Evolutionary conservation across 441 rosid genomes (phyloP).

Genomic region (Cnidoscolus chayamansa): DNA sequence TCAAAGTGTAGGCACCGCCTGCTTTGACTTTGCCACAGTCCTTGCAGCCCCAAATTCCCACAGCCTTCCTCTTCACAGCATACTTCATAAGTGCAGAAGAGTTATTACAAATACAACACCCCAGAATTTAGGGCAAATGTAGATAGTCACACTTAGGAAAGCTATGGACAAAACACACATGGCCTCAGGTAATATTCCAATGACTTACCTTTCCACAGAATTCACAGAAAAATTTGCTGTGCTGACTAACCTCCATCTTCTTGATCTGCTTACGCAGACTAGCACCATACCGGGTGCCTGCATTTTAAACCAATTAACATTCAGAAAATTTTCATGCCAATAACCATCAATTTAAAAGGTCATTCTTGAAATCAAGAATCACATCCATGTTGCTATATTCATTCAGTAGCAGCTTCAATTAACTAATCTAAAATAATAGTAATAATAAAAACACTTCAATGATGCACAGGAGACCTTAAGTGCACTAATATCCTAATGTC

Average conservation of each 20-base stretch:
- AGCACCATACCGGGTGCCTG: conserved; percentile 93
- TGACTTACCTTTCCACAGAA: conserved; percentile 80
- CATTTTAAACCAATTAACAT: background rate
- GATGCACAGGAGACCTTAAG: no score
- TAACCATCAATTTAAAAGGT: background rate
- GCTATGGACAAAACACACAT: background rate
- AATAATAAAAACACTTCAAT: no score
- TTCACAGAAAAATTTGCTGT: conserved; percentile 94
- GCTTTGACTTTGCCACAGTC: conserved; percentile 92
- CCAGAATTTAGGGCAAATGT: background rate
- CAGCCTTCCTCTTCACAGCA: conserved; percentile 90
- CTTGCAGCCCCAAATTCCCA: conserved; percentile 94
- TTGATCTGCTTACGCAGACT: conserved; percentile 96
- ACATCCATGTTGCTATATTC: no score
- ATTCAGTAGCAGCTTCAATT: no score
- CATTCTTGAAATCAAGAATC: no score
- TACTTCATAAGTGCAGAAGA: conserved; percentile 36
- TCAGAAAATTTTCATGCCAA: background rate
- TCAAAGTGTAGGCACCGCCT: conserved; percentile 92
- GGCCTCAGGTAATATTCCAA: background rate
- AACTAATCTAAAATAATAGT: no score
- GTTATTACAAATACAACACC: background rate
- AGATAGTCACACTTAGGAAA: background rate
- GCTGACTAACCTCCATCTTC: conserved; percentile 89
- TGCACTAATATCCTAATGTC: no score